Evolutionary conservation across 2,329 filamentous ascomycete genomes (phyloP).

Genomic region (Aspergillus fischeri): DNA sequence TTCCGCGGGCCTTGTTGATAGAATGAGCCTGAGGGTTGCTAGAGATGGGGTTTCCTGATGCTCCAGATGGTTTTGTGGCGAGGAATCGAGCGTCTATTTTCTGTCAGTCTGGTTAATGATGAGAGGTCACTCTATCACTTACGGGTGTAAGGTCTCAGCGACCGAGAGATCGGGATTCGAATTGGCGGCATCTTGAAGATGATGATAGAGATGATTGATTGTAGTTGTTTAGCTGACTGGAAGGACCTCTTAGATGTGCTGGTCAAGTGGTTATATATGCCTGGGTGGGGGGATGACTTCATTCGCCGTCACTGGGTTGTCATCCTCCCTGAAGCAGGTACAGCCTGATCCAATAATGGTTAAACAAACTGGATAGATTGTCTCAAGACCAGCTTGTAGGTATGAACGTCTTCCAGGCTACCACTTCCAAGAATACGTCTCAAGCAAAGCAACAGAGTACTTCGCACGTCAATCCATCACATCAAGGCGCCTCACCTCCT

Average conservation of each 20-base stretch:
- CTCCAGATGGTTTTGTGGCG: neutral
- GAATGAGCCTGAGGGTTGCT: neutral
- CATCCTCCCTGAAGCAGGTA: neutral
- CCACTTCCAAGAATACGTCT: neutral
- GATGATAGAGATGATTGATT: neutral
- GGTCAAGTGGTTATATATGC: neutral
- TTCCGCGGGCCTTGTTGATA: conserved; percentile 5
- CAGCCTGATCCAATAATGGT: too few relatives aligned
- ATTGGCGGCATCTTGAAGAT: neutral
- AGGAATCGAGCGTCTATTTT: too few relatives aligned
- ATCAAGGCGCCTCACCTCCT: neutral
- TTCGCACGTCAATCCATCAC: neutral
- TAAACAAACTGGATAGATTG: too few relatives aligned
- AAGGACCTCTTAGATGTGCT: neutral
- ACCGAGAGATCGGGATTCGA: neutral
- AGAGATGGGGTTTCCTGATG: neutral
- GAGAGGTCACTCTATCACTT: neutral
- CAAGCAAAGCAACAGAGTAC: conserved; percentile 2
- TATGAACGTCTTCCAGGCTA: neutral
- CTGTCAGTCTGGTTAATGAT: neutral
- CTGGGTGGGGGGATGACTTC: neutral
- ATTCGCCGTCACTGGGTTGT: neutral
- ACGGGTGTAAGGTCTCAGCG: neutral
- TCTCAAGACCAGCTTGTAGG: neutral
- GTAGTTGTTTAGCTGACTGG: neutral